Conservation (phyloP, 441 rosid species). For the Raphanus hybrid region DNA sequence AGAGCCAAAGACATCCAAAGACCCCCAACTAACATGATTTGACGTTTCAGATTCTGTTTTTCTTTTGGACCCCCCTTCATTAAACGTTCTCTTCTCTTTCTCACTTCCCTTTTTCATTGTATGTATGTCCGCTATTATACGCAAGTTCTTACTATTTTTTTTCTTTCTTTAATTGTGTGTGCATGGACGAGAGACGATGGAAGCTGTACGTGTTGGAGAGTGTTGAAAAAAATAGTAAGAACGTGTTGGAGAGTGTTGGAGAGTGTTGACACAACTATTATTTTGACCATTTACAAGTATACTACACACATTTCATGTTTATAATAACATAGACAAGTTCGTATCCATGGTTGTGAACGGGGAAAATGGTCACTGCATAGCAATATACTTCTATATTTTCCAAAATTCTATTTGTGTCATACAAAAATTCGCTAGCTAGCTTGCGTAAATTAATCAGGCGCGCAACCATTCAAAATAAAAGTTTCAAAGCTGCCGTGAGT, state of each 20-base stretch:
- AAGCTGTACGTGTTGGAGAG: not conserved
- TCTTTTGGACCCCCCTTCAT: slow-evolving; percentile 37
- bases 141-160: not conserved
- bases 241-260: not conserved
- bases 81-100: not conserved
- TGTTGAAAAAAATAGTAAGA: not conserved
- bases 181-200: not conserved
- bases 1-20: slow-evolving; percentile 41
- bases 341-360: not conserved
- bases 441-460: not conserved
- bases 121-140: not conserved
- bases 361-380: not conserved
- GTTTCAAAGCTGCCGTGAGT: slow-evolving; percentile 11
- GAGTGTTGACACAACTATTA: not conserved
- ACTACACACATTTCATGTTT: not conserved
- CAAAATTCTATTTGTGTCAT: not conserved
- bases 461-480: slow-evolving; percentile 10
- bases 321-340: not conserved
- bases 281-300: too few relatives aligned
- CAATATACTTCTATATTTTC: not conserved
- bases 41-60: slow-evolving; percentile 51
- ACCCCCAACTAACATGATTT: slow-evolving; percentile 48
- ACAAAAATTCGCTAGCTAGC: not conserved
- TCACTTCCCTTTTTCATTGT: not conserved
- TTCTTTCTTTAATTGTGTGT: not conserved